Conservation (phyloP, 352 stramenopile species). For the Phytophthora foliorum region DNA sequence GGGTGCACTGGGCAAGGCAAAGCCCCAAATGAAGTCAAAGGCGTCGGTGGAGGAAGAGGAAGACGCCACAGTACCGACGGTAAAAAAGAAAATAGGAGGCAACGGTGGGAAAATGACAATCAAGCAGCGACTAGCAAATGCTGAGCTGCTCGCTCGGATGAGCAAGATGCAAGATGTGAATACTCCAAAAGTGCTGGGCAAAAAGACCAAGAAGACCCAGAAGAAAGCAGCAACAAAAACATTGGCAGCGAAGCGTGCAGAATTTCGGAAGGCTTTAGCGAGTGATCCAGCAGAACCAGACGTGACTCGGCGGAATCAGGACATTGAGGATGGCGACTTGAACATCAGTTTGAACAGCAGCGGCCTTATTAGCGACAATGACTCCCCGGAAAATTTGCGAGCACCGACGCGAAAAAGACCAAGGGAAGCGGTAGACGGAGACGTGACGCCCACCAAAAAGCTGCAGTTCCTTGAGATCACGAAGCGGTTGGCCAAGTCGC, state of each 20-base stretch:
- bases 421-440: constrained; percentile 17
- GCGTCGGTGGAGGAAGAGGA: constrained; percentile 9
- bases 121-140: constrained; percentile 57
- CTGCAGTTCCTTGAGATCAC: constrained; percentile 56
- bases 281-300: constrained; percentile 21
- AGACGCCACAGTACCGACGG: neutral
- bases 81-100: constrained; percentile 28
- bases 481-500: constrained; percentile 49
- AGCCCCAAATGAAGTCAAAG: constrained; percentile 3
- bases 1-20: constrained; percentile 11
- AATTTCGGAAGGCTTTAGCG: constrained; percentile 58
- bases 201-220: constrained; percentile 54
- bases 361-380: constrained; percentile 36
- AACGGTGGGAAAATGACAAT: constrained; percentile 48
- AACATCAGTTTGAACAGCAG: constrained; percentile 52
- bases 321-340: constrained; percentile 38
- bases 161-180: constrained; percentile 68
- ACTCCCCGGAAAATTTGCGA: constrained; percentile 42
- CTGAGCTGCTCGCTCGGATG: constrained; percentile 60
- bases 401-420: constrained; percentile 40
- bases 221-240: constrained; percentile 44
- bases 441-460: constrained; percentile 47
- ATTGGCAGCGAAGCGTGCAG: constrained; percentile 50
- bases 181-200: constrained; percentile 70
- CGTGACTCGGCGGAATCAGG: constrained; percentile 22